Base-by-base conservation (phyloP, 306 rosid genomes). In the Sesbania bispinosa region DNA sequence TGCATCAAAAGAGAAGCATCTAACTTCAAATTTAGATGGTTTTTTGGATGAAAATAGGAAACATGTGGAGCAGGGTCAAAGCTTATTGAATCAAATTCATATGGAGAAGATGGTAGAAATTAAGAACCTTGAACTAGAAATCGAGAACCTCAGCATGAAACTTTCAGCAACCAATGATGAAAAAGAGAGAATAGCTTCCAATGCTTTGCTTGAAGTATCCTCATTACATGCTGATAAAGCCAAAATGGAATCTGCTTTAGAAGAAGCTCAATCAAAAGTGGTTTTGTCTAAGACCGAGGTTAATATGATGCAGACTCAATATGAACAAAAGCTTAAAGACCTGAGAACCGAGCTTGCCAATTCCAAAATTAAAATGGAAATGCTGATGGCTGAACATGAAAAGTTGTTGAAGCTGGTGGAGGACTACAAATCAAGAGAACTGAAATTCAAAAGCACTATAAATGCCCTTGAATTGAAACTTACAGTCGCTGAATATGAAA, bases 61-160 rank as follows among this genome's bases (percentile, higher is more conserved):
- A 29, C 76, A 79, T 26, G 69, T 69, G 30, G 76, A 78, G 75
- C 83, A 83, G 73, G 79, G 47, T 20, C 79, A 87, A 65, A 77
- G 69, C 82, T 69, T 80, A 72, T 76, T 82, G 57, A 71, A 74
- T 71, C 84, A 83, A 81, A 42, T 82, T 79, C 80, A 80, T 15
- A 24, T 58, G 75, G 88, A 84, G 85, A 89, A 77, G 71, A 60
- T 76, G 26, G 81, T 41, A 24, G 90, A 85, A 77, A 77, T 65
- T 57, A 80, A 76, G 63, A 83, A 70, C 76, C 90, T 83, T 51
- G 60, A 87, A 79, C 75, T 69, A 77, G 83, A 66, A 73, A 61
- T 81, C 50, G 81, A 59, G 51, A 79, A 82, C 45, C 87, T 88
- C 51, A 73, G 67, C 51, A 21, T 74, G 69, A 82, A 79, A 69